A percentile compares a stretch with the other conserved stretches of the same genome.
Evolutionary conservation across 805 yeast genomes (phyloP).

Genomic region (Barnettozyma sp.): DNA sequence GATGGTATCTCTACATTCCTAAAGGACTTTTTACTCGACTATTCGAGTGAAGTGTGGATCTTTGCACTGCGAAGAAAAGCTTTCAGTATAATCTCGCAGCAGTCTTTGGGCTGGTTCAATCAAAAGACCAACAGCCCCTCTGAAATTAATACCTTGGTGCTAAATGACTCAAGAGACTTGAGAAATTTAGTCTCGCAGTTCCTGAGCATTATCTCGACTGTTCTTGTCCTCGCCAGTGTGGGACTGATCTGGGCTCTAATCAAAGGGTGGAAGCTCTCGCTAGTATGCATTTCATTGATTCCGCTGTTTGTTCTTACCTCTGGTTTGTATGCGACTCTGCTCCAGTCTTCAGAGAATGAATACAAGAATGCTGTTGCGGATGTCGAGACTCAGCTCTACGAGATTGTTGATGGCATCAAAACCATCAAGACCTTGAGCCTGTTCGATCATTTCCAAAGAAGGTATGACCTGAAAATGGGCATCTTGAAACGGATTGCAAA

Average conservation of each 20-base stretch:
- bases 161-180: conserved; percentile 80
- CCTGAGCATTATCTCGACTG: conserved; percentile 45
- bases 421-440: conserved; percentile 57
- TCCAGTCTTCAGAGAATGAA: conserved; percentile 48
- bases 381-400: conserved; percentile 45
- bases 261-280: conserved; percentile 79
- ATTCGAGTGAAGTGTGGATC: conserved; percentile 66
- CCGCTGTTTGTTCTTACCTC: conserved; percentile 55
- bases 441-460: conserved; percentile 37
- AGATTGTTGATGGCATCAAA: conserved; percentile 49
- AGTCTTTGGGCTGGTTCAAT: conserved; percentile 49
- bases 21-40: conserved; percentile 44
- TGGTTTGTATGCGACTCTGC: conserved; percentile 40
- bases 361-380: conserved; percentile 52
- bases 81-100: conserved; percentile 43
- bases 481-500: conserved; percentile 35
- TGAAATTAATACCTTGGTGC: conserved; percentile 55
- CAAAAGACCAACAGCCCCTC: conserved; percentile 35
- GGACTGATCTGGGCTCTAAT: conserved; percentile 76
- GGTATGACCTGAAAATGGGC: conserved; percentile 29
- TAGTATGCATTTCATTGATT: conserved; percentile 72
- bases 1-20: conserved; percentile 55
- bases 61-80: conserved; percentile 41
- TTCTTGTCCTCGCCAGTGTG: conserved; percentile 44
- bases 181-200: conserved; percentile 59